Evolutionary conservation across 2,329 filamentous ascomycete species (phyloP).

Genomic region (Chrysosphaeria jannelii): DNA sequence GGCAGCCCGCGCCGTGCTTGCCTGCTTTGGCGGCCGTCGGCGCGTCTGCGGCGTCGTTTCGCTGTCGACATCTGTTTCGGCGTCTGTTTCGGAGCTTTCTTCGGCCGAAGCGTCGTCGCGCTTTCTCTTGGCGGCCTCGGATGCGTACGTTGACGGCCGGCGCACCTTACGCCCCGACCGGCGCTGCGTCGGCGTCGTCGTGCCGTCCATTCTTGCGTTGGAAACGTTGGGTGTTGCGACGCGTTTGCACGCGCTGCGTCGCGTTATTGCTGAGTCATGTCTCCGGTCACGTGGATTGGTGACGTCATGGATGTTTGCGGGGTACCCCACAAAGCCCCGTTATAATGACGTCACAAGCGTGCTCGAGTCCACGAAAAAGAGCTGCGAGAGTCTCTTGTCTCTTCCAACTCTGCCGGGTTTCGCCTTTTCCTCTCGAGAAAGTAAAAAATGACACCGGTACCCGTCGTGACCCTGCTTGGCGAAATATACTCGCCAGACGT

Average conservation of each 20-base stretch:
- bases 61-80: slow-evolving; percentile 4
- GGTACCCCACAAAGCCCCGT: no score
- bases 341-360: no score
- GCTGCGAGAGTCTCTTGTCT: no score
- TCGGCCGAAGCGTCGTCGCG: slow-evolving; percentile 8
- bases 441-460: slow-evolving; percentile 30
- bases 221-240: no score
- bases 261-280: no score
- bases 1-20: slow-evolving; percentile 16
- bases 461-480: slow-evolving; percentile 40
- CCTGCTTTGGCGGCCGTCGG: slow-evolving; percentile 10
- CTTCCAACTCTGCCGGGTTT: no score
- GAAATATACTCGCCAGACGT: slow-evolving; percentile 63
- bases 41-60: slow-evolving; percentile 10
- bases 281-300: no score
- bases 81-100: slow-evolving; percentile 16
- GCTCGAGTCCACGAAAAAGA: no score
- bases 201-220: no score
- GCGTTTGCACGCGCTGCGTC: no score
- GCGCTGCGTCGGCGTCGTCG: slow-evolving; percentile 24
- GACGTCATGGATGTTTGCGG: no score
- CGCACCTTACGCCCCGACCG: slow-evolving; percentile 38
- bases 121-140: slow-evolving; percentile 22
- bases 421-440: no score
- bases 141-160: slow-evolving; percentile 26